Percentiles rank a stretch among this genome's conserved stretches.
phyloP scores from a whole-genome alignment of 2,329 filamentous ascomycete species.

The Septoria linicola region DNA sequence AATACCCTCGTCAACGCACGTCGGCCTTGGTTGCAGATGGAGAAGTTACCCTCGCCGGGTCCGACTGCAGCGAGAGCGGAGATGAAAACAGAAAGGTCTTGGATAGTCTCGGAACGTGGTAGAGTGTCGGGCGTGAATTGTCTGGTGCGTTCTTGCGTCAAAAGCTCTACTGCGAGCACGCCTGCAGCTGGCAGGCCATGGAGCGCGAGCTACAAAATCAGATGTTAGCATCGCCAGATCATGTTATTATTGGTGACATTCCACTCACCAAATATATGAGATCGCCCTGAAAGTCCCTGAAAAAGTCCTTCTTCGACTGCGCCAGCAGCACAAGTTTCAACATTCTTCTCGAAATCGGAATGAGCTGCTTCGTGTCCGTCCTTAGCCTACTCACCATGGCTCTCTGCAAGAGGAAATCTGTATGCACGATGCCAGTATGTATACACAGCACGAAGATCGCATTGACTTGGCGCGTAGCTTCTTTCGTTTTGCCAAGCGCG shows the following conservation, averaged over 20 bases:
- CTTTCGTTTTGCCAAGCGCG: constrained; percentile 20
- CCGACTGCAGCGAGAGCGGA: constrained; percentile 43
- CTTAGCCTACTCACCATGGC: constrained; percentile 51
- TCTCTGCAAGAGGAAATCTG: constrained; percentile 59
- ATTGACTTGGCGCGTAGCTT: constrained; percentile 39
- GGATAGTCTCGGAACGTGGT: constrained; percentile 47
- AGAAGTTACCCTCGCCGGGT: constrained; percentile 43
- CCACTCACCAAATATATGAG: constrained; percentile 39
- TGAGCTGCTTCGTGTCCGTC: constrained; percentile 37
- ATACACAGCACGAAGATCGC: constrained; percentile 45
- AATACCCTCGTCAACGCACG: constrained; percentile 45
- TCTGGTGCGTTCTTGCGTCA: constrained; percentile 44
- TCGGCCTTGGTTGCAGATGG: constrained; percentile 44
- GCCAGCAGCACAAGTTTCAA: constrained; percentile 41
- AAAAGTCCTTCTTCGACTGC: constrained; percentile 41
- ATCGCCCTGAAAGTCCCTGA: constrained; percentile 47
- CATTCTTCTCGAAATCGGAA: constrained; percentile 41
- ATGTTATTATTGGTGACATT: no score
- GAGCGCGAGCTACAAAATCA: constrained; percentile 31
- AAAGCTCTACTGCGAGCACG: constrained; percentile 45
- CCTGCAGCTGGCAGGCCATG: constrained; percentile 46
- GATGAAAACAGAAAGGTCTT: constrained; percentile 48
- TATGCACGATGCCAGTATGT: constrained; percentile 50
- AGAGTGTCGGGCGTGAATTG: constrained; percentile 37
- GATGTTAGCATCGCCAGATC: no score